Evolutionary conservation across 306 rosid genomes (phyloP), one percentile per base, ranked within the genome.

Genomic region (Cucurbita pepo): DNA sequence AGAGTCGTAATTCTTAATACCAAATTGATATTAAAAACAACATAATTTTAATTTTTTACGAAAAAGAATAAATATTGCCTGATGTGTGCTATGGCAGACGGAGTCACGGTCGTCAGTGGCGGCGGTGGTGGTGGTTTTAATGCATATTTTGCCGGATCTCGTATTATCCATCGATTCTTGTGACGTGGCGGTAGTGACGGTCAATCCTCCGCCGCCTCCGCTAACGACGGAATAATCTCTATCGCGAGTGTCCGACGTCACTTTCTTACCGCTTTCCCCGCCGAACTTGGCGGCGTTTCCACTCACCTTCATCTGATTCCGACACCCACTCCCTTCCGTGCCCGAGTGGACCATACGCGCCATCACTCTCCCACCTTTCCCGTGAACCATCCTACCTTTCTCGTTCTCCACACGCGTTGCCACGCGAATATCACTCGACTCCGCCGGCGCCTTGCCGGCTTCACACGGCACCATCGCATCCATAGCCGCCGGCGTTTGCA

Each of bases 391-490:
- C 1, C 21, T 65, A 45, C 43, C 43, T 61, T 44, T 44, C 15
- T 64, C 71, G n/a, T 64, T 52, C 51, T 43, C 30, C 50, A 13
- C 44, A 60, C 45, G 22, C 25, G 69, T 30, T 15, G 3, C 48
- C 50, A n/a, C 69, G 6, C 22, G 50, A 2, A 9, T 62, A 38
- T 62, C 69, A 40, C 50, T 62, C 50, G 69, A 60, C 10, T 59
- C 44, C 21, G 16, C 69, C 69, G 47, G 3, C 13, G 48, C 25
- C 51, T 53, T 30, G 3, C 1, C 50, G 52, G 38, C 60, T 30
- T 12, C 10, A 34, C 66, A 85, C 1, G 98, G 97, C 16, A 93
- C 98, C 77, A 88, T 52, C 1, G 92, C 97, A 62, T 94, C 98
- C 86, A 85, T 82, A 12, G 84, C 60, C 80, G 66, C 18, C 0